These are phyloP conservation scores for Malassezia brasiliensis DNA, from an alignment of 1,284 basidiomycete genomes.

Conservation along the genomic window DNA sequence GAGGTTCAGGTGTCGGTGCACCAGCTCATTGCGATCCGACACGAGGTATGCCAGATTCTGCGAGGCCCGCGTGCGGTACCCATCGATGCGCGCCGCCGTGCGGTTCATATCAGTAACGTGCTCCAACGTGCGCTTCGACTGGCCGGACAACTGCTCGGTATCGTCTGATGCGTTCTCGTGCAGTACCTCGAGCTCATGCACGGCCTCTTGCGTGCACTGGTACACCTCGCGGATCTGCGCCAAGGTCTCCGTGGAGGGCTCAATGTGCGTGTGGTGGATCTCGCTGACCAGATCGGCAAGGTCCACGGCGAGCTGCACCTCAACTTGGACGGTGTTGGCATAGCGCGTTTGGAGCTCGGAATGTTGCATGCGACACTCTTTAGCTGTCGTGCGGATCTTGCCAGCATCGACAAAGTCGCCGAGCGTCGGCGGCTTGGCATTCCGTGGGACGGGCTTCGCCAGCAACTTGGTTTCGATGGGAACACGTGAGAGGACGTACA, in stretches of 20 bases:
- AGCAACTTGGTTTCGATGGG: conserved; percentile 33
- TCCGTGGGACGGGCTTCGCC: conserved; percentile 11
- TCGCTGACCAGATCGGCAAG: conserved; percentile 25
- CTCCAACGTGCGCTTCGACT: neutral
- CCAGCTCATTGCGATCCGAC: conserved; percentile 43
- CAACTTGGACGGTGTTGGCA: conserved; percentile 19
- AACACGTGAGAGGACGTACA: conserved; percentile 32
- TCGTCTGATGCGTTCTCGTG: conserved; percentile 19
- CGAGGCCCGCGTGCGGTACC: neutral
- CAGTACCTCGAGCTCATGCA: conserved; percentile 14
- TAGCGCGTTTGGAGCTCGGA: conserved; percentile 25
- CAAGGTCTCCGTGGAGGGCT: conserved; percentile 30
- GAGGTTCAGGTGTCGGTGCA: conserved; percentile 32
- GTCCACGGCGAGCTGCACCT: conserved; percentile 26
- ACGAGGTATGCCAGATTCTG: conserved; percentile 29
- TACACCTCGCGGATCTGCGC: conserved; percentile 24
- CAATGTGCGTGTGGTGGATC: conserved; percentile 26
- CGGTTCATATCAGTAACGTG: neutral
- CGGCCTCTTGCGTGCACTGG: neutral
- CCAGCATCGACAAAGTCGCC: conserved; percentile 34
- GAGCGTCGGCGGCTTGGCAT: conserved; percentile 18
- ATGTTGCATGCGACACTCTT: conserved; percentile 27
- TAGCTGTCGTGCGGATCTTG: conserved; percentile 34
- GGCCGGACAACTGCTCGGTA: conserved; percentile 14
- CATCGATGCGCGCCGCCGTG: conserved; percentile 9